Evolutionary conservation across 345 rosid species (phyloP).

Genomic region (Eucalyptus brandiana): DNA sequence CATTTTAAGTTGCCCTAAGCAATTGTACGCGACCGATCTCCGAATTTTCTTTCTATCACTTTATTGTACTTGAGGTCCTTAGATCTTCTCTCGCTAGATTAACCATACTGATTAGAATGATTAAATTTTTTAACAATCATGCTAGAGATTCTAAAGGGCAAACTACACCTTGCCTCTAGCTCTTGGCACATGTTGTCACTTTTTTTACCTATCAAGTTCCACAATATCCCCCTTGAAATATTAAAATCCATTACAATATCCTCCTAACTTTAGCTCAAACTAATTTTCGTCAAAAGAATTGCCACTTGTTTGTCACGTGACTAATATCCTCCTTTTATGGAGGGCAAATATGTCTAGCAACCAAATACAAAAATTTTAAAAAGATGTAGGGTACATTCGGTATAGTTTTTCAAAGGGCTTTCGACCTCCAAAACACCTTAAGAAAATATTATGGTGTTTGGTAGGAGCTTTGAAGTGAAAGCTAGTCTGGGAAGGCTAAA

Average conservation of each 20-base stretch:
- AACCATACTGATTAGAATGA: neutral
- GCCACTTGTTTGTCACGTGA: neutral
- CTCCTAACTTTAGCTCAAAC: neutral
- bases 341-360: neutral
- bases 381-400: neutral
- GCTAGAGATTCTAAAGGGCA: neutral
- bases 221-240: neutral
- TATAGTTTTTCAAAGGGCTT: no score
- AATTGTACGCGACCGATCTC: neutral
- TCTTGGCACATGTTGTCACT: neutral
- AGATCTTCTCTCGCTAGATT: neutral
- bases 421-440: no score
- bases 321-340: neutral
- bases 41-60: neutral
- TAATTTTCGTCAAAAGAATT: neutral
- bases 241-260: rapidly evolving
- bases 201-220: neutral
- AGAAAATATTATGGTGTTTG: no score
- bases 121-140: neutral
- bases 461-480: no score
- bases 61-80: neutral
- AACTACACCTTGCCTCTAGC: neutral
- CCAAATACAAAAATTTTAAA: rapidly evolving
- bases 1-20: neutral
- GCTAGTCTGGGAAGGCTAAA: no score